Conservation (phyloP, 108 stramenopile genomes). For the Cyclotella kingstonii region DNA sequence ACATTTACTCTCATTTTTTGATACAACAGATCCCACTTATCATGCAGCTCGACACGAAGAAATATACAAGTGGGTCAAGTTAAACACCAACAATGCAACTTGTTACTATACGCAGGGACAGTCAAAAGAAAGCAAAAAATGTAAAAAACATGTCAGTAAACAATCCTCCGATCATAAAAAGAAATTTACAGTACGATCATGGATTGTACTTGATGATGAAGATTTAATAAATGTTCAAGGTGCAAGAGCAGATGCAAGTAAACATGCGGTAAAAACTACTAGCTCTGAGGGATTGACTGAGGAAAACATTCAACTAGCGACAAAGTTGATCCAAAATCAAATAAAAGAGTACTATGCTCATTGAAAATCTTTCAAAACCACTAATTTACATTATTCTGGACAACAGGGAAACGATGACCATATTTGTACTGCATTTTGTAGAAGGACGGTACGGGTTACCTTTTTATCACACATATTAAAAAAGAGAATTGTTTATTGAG, state of each 20-base stretch:
- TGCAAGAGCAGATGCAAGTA: slow-evolving; percentile 31
- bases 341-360: slow-evolving; percentile 7
- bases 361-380: no score
- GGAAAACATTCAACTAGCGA: slow-evolving; percentile 41
- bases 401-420: no score
- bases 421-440: no score
- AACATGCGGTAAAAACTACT: slow-evolving; percentile 52
- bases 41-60: slow-evolving; percentile 71
- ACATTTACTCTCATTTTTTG: slow-evolving; percentile 44
- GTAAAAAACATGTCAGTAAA: no score
- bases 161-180: neutral
- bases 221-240: slow-evolving; percentile 54
- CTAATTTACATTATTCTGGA: no score
- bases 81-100: neutral
- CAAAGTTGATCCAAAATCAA: slow-evolving; percentile 47
- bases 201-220: slow-evolving; percentile 78
- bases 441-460: no score
- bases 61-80: slow-evolving; percentile 52
- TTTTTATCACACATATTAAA: no score
- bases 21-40: slow-evolving; percentile 53
- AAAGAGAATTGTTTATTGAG: no score
- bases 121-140: no score
- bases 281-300: slow-evolving; percentile 56
- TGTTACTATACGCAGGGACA: no score
- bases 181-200: slow-evolving; percentile 29